Evolutionary conservation across 1,284 basidiomycete genomes (phyloP).

Genomic region (Trichosporon coremiiforme): DNA sequence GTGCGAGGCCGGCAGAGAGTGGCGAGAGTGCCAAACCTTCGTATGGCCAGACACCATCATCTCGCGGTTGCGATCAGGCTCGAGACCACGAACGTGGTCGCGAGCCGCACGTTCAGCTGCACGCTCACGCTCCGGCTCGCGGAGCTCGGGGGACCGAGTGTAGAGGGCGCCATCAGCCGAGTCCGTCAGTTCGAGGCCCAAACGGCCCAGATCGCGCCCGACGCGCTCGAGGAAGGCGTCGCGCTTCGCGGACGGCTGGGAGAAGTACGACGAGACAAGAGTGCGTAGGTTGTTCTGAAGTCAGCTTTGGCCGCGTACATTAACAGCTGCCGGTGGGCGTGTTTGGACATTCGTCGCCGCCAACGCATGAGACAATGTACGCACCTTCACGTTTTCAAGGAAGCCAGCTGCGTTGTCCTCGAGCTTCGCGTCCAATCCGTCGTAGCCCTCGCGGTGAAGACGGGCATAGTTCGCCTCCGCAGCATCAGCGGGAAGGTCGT

Average conservation of each 20-base stretch:
- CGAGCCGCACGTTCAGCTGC: neutral
- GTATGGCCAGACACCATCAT: neutral
- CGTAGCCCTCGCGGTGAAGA: slow-evolving; percentile 41
- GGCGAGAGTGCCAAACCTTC: neutral
- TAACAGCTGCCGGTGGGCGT: no score
- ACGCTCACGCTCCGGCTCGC: neutral
- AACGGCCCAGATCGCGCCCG: slow-evolving; percentile 44
- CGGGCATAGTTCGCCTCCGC: slow-evolving; percentile 23
- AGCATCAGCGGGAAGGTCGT: slow-evolving; percentile 19
- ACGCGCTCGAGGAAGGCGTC: slow-evolving; percentile 52
- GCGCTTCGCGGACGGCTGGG: slow-evolving; percentile 35
- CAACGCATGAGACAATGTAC: no score
- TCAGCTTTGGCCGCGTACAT: no score
- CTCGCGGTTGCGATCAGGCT: neutral
- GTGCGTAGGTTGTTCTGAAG: slow-evolving; percentile 43
- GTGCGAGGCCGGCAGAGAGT: neutral
- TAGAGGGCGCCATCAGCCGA: slow-evolving; percentile 41
- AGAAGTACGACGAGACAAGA: slow-evolving; percentile 43
- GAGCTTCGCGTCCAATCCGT: slow-evolving; percentile 40
- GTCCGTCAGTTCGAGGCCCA: slow-evolving; percentile 48
- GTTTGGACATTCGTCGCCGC: no score
- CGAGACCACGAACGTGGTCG: neutral
- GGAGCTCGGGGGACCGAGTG: slow-evolving; percentile 1
- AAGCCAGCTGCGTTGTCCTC: slow-evolving; percentile 47
- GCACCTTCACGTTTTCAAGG: slow-evolving; percentile 56